A percentile compares a stretch with the other conserved stretches of the same genome.
phyloP scores from a whole-genome alignment of 2,329 filamentous ascomycete species.

The Pseudogymnoascus sp. region DNA sequence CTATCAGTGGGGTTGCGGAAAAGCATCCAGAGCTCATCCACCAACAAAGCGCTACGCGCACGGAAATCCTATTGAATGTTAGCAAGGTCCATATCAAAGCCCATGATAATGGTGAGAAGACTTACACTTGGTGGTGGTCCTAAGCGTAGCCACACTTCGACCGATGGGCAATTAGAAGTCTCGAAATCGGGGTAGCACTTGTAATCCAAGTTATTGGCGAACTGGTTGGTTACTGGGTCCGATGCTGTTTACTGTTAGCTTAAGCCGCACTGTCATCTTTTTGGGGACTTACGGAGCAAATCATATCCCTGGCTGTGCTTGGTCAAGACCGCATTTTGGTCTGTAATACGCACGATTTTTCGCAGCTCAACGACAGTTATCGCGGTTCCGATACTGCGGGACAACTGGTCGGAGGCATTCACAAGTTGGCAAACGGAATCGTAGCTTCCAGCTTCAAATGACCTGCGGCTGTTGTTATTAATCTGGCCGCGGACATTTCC shows the following conservation, averaged over 20 bases:
- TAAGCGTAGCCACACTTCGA: conserved; percentile 23
- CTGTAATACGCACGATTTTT: conserved; percentile 24
- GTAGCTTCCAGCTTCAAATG: conserved; percentile 29
- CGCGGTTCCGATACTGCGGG: conserved; percentile 20
- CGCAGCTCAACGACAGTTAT: conserved; percentile 25
- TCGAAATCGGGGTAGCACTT: conserved; percentile 29
- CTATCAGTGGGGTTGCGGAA: neutral
- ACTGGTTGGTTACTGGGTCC: neutral
- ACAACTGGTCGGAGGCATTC: conserved; percentile 25
- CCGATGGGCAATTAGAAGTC: conserved; percentile 15
- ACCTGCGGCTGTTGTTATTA: conserved; percentile 25
- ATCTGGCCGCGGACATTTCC: conserved; percentile 21
- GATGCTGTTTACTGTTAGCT: conserved; percentile 1
- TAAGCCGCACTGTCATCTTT: conserved; percentile 9
- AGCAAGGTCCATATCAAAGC: neutral
- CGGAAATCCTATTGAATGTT: conserved; percentile 4
- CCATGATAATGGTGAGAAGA: neutral
- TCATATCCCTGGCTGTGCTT: conserved; percentile 20
- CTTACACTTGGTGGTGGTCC: conserved; percentile 24
- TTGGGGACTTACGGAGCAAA: conserved; percentile 24
- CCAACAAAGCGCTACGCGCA: neutral
- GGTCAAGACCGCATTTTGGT: conserved; percentile 15
- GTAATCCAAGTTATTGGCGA: conserved; percentile 27
- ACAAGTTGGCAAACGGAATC: conserved; percentile 28
- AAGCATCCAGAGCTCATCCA: conserved; percentile 6